phyloP scores from a whole-genome alignment of 2,329 filamentous ascomycete species.

The Ophiosphaerella korrae region DNA sequence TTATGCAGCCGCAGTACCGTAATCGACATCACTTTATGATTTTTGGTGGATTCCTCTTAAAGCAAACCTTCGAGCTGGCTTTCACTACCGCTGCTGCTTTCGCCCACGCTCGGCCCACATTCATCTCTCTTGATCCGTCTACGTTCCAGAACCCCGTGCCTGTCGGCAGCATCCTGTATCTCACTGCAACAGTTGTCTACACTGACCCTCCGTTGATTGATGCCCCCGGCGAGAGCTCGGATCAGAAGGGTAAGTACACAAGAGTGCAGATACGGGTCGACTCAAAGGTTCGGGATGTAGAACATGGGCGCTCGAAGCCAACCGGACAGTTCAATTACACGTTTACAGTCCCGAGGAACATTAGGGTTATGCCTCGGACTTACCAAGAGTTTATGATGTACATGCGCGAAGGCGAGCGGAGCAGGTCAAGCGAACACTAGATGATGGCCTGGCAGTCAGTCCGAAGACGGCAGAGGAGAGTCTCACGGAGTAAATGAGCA shows the following conservation, averaged over 20 bases:
- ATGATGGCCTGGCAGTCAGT: conserved; percentile 35
- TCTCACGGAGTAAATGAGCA: conserved; percentile 38
- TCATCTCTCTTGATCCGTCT: conserved; percentile 73
- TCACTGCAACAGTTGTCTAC: conserved; percentile 74
- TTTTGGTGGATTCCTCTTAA: conserved; percentile 75
- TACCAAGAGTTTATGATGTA: conserved; percentile 71
- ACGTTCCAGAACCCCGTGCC: conserved; percentile 78
- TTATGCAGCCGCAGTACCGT: conserved; percentile 76
- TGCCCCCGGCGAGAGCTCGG: conserved; percentile 42
- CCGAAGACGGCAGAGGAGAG: conserved; percentile 42
- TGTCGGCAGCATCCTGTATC: conserved; percentile 74
- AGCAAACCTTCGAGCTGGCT: conserved; percentile 76
- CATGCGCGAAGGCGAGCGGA: conserved; percentile 61
- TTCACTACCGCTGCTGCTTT: conserved; percentile 77
- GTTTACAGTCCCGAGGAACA: conserved; percentile 66
- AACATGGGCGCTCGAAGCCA: conserved; percentile 69
- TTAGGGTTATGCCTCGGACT: conserved; percentile 68
- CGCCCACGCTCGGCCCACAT: conserved; percentile 70
- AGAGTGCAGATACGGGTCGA: conserved; percentile 73
- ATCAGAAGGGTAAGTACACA: conserved; percentile 54
- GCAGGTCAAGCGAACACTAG: conserved; percentile 50
- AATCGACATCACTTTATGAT: conserved; percentile 79
- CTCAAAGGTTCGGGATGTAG: conserved; percentile 73
- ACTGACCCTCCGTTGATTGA: conserved; percentile 65
- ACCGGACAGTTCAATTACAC: conserved; percentile 81